Evolutionary conservation across 163 green algal genomes (phyloP).

Genomic region (Chlamydomonas reinhardtii): DNA sequence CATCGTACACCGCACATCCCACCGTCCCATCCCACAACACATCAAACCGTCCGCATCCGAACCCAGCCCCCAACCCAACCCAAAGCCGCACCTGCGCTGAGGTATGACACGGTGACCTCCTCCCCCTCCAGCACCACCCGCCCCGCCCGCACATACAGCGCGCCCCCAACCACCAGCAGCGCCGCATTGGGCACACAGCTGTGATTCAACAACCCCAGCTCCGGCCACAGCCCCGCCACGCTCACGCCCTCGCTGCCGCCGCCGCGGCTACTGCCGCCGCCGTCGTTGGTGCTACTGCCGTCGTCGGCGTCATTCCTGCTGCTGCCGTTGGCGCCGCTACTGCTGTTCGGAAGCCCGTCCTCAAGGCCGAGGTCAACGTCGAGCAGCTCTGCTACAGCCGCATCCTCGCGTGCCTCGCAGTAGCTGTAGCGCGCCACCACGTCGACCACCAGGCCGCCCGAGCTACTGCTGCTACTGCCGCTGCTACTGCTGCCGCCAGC

Average conservation of each 20-base stretch:
- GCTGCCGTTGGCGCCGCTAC: too few species aligned
- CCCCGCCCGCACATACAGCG: conserved; percentile 23
- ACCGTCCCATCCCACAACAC: not conserved
- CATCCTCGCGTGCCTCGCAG: conserved; percentile 39
- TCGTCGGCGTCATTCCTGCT: not conserved
- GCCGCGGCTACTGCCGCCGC: not conserved
- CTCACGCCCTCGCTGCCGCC: not conserved
- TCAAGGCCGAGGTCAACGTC: not conserved
- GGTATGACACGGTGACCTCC: conserved; percentile 40
- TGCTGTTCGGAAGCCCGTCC: too few species aligned
- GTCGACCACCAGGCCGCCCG: not conserved
- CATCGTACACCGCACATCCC: too few species aligned
- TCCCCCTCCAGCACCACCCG: conserved; percentile 37
- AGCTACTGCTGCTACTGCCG: not conserved
- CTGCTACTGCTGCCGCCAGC: not conserved
- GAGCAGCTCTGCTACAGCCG: conserved; percentile 31
- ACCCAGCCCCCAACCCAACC: too few species aligned
- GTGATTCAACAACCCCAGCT: conserved; percentile 57
- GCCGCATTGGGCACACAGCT: conserved; percentile 46
- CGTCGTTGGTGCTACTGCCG: not conserved
- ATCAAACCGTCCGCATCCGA: too few species aligned
- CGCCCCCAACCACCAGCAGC: conserved; percentile 39
- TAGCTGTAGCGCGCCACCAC: conserved; percentile 52
- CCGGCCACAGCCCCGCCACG: conserved; percentile 55
- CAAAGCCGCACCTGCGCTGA: conserved; percentile 3